Percentiles rank a stretch among this genome's conserved stretches.
These are phyloP conservation scores for Pleomassaria siparia DNA, from an alignment of 2,329 filamentous ascomycete genomes.

Conservation along the genomic window DNA sequence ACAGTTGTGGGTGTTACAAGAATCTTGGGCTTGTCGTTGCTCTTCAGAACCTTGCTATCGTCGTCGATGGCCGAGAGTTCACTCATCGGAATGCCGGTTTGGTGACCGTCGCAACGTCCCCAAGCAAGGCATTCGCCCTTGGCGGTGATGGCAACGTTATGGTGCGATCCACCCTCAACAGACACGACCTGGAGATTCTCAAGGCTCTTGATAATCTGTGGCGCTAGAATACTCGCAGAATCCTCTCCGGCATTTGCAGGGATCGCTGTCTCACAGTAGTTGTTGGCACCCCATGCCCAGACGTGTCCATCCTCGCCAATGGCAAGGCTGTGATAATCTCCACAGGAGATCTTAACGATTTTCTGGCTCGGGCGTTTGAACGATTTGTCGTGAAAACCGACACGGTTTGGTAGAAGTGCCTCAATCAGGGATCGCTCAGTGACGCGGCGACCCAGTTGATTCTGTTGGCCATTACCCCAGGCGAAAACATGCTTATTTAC, in stretches of 20 bases:
- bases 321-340: slow-evolving; percentile 81
- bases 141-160: slow-evolving; percentile 63
- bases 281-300: slow-evolving; percentile 85
- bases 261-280: slow-evolving; percentile 78
- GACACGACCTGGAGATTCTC: slow-evolving; percentile 63
- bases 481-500: slow-evolving; percentile 65
- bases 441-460: slow-evolving; percentile 66
- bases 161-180: slow-evolving; percentile 74
- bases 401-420: slow-evolving; percentile 58
- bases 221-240: slow-evolving; percentile 69
- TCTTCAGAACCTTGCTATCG: slow-evolving; percentile 44
- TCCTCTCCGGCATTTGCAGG: slow-evolving; percentile 65
- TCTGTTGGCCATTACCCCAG: slow-evolving; percentile 74
- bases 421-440: slow-evolving; percentile 61
- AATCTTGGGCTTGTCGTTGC: slow-evolving; percentile 69
- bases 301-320: slow-evolving; percentile 67
- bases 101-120: slow-evolving; percentile 62
- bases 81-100: slow-evolving; percentile 48
- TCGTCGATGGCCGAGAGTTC: slow-evolving; percentile 43
- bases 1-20: slow-evolving; percentile 66
- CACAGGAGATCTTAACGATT: slow-evolving; percentile 65
- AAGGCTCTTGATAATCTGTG: slow-evolving; percentile 65
- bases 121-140: slow-evolving; percentile 60
- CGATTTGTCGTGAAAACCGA: slow-evolving; percentile 52
- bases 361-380: slow-evolving; percentile 47